These are phyloP conservation scores for Lachancea thermotolerans DNA, from an alignment of 805 yeast species.

Conservation along the genomic window DNA sequence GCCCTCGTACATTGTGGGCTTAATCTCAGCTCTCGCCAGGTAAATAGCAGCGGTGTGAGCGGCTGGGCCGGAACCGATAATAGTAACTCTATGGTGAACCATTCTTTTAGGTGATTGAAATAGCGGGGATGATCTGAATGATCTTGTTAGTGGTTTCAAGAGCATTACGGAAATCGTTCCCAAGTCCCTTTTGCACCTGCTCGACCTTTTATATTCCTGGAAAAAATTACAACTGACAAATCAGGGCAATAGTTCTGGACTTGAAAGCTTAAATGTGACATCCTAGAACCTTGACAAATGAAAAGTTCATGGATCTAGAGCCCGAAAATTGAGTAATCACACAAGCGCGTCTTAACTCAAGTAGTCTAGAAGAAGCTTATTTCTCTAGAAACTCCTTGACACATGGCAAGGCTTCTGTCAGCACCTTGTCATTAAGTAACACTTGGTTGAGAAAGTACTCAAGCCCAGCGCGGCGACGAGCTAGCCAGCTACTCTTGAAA, in stretches of 20 bases:
- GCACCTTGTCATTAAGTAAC: conserved; percentile 40
- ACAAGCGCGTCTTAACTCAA: no score
- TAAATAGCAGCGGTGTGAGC: conserved; percentile 99
- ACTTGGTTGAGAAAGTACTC: conserved; percentile 55
- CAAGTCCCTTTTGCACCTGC: background rate
- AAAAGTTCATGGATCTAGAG: background rate
- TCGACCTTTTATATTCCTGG: conserved; percentile 1
- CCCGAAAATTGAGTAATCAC: background rate
- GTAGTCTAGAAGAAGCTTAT: background rate
- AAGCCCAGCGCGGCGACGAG: conserved; percentile 46
- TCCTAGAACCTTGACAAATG: no score
- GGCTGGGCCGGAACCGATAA: conserved; percentile 97
- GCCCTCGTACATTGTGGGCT: conserved; percentile 92
- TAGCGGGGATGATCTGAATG: background rate
- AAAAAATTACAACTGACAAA: conserved; percentile 3
- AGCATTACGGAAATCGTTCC: background rate
- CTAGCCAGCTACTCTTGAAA: conserved; percentile 42
- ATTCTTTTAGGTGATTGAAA: conserved; percentile 36
- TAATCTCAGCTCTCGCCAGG: conserved; percentile 91
- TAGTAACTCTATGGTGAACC: conserved; percentile 80
- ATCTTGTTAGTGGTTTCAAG: background rate
- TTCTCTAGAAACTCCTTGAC: conserved; percentile 36
- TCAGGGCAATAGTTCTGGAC: conserved; percentile 2
- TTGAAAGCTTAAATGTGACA: background rate
- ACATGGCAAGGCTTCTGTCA: conserved; percentile 33